Evolutionary conservation across 225 moss, liverwort and hornwort species (phyloP), one percentile per base, ranked within the genome.

Genomic region (Pleurozium schreberi): DNA sequence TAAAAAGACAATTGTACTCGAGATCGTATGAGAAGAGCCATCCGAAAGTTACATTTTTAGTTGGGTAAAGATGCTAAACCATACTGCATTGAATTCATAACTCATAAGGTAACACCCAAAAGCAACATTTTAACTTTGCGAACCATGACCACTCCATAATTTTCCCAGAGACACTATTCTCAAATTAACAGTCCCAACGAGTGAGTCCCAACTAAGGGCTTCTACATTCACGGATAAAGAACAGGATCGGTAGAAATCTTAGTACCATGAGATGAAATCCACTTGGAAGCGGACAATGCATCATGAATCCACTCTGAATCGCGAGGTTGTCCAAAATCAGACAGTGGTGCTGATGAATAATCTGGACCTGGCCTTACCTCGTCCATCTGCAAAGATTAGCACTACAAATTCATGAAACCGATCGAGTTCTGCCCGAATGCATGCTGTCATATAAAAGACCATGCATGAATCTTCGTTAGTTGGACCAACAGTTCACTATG

Each of bases 301-400:
- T 94, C 94, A 81, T 93, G 65, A 82, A 93, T 91, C 94, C 94
- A 94, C 52, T 94, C 94, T 69, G 87, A 76, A 84, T 87, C 92
- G 70, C 85, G 83, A 87, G 94, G 94, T 53, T 94, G 91, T 89
- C 94, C 94, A 86, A 94, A 94, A 88, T 94, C 94, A 58, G 93
- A 92, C 49, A 94, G 90, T 20, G 94, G 94, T 45, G 92, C 93
- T 25, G 93, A 92, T 87, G 94, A 94, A 81, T 91, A 94, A 90
- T 94, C 93, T 69, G 94, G 94, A 89, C 91, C 94, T 73, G 94
- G 94, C 38, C 93, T 91, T 45, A 93, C 88, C 78, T 93, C 94
- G 68, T 94, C 94, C 94, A 94, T 94, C 94, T 94, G 93, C 85
- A 84, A 67, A 71, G 10, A 45, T 91, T 79, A 91, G 80, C 17